Evolutionary conservation across 2,329 filamentous ascomycete genomes (phyloP).

Genomic region (Fusarium phyllophilum): DNA sequence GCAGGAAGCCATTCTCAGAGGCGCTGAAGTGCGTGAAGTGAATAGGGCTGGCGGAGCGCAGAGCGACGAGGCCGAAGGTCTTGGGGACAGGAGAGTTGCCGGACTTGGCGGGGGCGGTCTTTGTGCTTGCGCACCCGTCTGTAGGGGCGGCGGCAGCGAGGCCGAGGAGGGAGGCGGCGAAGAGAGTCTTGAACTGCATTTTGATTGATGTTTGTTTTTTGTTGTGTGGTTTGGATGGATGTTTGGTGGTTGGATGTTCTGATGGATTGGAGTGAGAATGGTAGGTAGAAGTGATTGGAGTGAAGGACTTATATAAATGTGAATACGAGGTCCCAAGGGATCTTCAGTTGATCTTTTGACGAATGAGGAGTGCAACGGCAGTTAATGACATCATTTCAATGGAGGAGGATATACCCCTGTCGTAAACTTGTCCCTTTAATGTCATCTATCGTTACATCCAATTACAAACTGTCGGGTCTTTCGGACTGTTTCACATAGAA

Average conservation of each 20-base stretch:
- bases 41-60: slow-evolving; percentile 59
- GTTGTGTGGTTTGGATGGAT: neutral
- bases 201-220: slow-evolving; percentile 1
- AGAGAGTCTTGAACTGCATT: slow-evolving; percentile 43
- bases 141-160: slow-evolving; percentile 21
- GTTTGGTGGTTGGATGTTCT: neutral
- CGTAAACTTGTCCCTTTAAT: neutral
- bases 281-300: neutral
- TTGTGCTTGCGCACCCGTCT: neutral
- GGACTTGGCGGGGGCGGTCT: slow-evolving; percentile 25
- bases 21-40: slow-evolving; percentile 61
- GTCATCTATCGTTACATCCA: neutral
- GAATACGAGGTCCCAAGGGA: slow-evolving; percentile 22
- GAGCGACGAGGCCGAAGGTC: slow-evolving; percentile 59
- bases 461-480: neutral
- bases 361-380: slow-evolving; percentile 18
- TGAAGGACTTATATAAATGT: slow-evolving; percentile 11
- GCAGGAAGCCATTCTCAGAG: slow-evolving; percentile 53
- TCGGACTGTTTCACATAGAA: neutral
- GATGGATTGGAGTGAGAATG: neutral
- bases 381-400: slow-evolving; percentile 32
- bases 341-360: slow-evolving; percentile 26
- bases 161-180: slow-evolving; percentile 27
- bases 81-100: neutral
- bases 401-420: neutral